Conservation (phyloP, 495 filamentous ascomycete genomes). For the Tuber microsphaerosporum region DNA sequence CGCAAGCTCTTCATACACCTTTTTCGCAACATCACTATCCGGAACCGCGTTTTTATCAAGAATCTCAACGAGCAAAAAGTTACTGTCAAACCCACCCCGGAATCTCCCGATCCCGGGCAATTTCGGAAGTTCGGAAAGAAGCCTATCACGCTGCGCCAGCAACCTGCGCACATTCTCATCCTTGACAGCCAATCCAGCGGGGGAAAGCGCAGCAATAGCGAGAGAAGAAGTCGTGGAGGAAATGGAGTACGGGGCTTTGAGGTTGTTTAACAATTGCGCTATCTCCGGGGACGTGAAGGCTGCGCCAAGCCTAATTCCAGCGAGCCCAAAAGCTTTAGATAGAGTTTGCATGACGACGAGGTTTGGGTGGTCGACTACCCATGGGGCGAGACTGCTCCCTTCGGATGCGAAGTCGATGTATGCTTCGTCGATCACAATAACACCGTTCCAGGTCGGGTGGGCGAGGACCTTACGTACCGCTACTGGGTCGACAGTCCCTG, state of each 20-base stretch:
- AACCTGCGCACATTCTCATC: conserved; percentile 57
- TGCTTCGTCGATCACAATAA: conserved; percentile 89
- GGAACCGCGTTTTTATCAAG: conserved; percentile 64
- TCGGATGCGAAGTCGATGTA: conserved; percentile 90
- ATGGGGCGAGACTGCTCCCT: conserved; percentile 77
- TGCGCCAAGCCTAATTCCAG: conserved; percentile 73
- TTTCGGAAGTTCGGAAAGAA: conserved; percentile 64
- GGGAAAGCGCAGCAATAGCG: conserved; percentile 61
- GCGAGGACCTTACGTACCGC: conserved; percentile 67
- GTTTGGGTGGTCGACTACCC: conserved; percentile 90
- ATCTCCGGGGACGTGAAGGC: conserved; percentile 56
- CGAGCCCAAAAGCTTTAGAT: conserved; percentile 91
- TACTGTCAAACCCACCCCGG: conserved; percentile 69
- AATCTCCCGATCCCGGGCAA: conserved; percentile 75
- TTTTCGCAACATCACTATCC: conserved; percentile 67
- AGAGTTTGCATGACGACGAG: conserved; percentile 96
- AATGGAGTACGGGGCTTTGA: conserved; percentile 96
- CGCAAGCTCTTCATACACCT: conserved; percentile 73
- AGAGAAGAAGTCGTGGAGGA: conserved; percentile 77
- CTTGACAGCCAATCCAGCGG: conserved; percentile 64
- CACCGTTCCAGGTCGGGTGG: conserved; percentile 90
- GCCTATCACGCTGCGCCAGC: conserved; percentile 64
- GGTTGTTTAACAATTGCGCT: conserved; percentile 67
- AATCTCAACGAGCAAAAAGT: conserved; percentile 87
- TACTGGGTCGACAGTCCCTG: conserved; percentile 64